Evolutionary conservation across 495 filamentous ascomycete genomes (phyloP), one percentile per base, ranked within the genome.

Genomic region (Xylaria cubensis): DNA sequence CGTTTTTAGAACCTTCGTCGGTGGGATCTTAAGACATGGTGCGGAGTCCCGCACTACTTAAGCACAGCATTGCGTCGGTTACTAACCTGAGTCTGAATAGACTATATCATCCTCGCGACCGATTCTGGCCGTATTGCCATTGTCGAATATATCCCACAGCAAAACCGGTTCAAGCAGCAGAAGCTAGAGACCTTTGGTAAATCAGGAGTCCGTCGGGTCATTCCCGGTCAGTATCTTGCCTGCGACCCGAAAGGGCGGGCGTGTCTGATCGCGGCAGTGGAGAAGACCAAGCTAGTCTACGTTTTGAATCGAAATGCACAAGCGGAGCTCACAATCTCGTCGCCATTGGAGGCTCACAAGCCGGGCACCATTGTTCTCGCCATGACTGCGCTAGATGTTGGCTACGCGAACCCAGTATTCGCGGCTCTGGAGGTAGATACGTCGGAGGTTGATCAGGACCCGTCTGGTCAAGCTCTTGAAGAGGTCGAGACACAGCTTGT

Each of bases 281-380:
- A 99, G 82, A 99, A 99, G 89, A 98, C 98, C 83, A 98, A 98
- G 84, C 92, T 99, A 75, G 97, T 98, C 78, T 99, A 98, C 82
- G 95, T 98, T 77, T 87, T 99, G 67, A 98, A 98, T 83, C 92
- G 97, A 50, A 97, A 97, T 82, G 88, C 94, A 48, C 93, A 97
- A 82, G 94, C 93, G 42, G 94, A 97, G 79, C 87, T 98, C 77
- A 96, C 94, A 34, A 98, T 98, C 50, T 99, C 97, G 7, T 98
- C 95, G 19, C 95, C 97, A 1, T 85, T 98, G n/a, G 97, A 98
- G 82, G 97, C 97, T 7, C 96, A 98, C 82, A 97, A 94, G 80
- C 89, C 94, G n/a, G 94, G 97, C 67, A 96, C 93, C 1, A 80
- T 98, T 64, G 94, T 98, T 19, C 94, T 97, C 72, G 93, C 93